A percentile compares a stretch with the other conserved stretches of the same genome.
Conservation (phyloP, 306 rosid genomes). For the Rosa persica region DNA sequence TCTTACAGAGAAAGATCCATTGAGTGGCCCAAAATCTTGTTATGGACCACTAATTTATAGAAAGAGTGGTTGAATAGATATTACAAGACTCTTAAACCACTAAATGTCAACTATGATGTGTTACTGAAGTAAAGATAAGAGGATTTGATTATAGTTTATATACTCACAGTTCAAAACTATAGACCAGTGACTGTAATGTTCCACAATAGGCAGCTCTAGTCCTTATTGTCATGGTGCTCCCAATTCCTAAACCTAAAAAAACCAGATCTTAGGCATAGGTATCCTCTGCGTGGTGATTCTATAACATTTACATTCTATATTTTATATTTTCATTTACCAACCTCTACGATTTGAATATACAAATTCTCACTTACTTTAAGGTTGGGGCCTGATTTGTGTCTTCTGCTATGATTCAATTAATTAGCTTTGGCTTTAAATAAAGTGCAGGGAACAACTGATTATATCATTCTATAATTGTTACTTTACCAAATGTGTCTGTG, state of each 20-base stretch:
- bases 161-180: neutral
- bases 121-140: neutral
- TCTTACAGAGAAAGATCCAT: neutral
- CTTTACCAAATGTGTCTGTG: conserved; percentile 12
- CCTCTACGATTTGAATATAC: neutral
- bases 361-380: neutral
- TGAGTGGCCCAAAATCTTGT: neutral
- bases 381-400: neutral
- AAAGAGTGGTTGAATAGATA: neutral
- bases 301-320: neutral
- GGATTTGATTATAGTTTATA: neutral
- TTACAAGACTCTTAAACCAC: neutral
- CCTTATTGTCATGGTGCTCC: neutral
- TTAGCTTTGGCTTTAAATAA: neutral
- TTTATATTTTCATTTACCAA: neutral
- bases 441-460: conserved; percentile 21
- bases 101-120: neutral
- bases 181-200: neutral
- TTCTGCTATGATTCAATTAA: conserved; percentile 6
- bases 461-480: conserved; percentile 21
- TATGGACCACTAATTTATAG: neutral
- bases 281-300: neutral
- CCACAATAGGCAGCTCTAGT: neutral
- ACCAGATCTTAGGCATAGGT: neutral
- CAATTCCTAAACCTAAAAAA: neutral